phyloP scores from a whole-genome alignment of 345 rosid genomes.

The Sapria himalayana region DNA sequence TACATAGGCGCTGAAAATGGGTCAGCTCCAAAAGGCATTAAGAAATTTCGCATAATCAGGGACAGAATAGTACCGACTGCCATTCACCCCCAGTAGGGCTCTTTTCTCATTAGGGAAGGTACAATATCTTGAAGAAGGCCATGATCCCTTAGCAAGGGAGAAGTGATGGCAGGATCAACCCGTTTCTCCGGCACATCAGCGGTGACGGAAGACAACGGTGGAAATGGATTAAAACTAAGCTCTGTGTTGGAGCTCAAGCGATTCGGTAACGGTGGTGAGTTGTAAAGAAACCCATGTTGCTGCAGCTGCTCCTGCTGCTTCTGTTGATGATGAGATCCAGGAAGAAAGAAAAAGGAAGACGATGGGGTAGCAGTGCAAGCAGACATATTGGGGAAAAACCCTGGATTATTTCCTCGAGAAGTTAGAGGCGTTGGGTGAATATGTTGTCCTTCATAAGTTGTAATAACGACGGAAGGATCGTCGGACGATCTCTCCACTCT shows the following conservation, averaged over 20 bases:
- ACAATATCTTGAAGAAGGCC: constrained; percentile 92
- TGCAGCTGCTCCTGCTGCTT: constrained; percentile 20
- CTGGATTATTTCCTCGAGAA: constrained; percentile 41
- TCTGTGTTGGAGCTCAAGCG: too few species aligned
- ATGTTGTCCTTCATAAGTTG: constrained; percentile 96
- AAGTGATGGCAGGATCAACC: constrained; percentile 4
- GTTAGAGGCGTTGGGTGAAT: constrained; percentile 54
- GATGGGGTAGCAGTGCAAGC: constrained; percentile 9
- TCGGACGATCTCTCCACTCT: constrained; percentile 87
- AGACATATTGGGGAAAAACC: constrained; percentile 12
- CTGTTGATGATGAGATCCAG: constrained; percentile 20
- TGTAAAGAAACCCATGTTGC: too few species aligned
- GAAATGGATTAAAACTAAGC: too few species aligned
- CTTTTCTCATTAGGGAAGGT: constrained; percentile 47
- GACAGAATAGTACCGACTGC: too few species aligned
- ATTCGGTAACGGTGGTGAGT: constrained; percentile 16
- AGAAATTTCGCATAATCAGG: too few species aligned
- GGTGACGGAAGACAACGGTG: constrained; percentile 13
- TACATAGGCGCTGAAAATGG: too few species aligned
- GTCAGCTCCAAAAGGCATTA: too few species aligned
- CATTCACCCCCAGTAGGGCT: constrained; percentile 15
- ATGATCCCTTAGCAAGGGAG: constrained; percentile 29
- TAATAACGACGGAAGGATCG: constrained; percentile 58
- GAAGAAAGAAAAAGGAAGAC: constrained; percentile 23
- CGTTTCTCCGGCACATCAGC: constrained; percentile 17